Percentiles rank a stretch among this genome's conserved stretches.
phyloP scores from a whole-genome alignment of 108 stramenopile genomes.

The Cylindrotheca closterium region DNA sequence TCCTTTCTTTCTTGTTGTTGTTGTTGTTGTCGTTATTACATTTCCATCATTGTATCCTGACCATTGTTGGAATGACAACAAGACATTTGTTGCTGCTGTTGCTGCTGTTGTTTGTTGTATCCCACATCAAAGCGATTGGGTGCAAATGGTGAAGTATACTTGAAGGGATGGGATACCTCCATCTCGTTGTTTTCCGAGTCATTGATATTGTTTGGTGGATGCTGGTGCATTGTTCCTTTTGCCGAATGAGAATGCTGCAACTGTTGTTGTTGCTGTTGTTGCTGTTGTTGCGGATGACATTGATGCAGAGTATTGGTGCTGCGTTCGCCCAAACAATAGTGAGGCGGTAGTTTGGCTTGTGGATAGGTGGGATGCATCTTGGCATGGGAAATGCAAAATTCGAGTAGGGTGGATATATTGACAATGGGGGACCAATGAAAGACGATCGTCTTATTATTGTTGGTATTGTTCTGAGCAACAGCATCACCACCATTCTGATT shows the following conservation, averaged over 20 bases:
- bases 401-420: neutral
- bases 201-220: neutral
- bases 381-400: neutral
- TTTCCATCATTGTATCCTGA: no score
- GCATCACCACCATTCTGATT: neutral
- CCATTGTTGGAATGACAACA: no score
- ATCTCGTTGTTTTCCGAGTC: neutral
- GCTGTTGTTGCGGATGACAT: neutral
- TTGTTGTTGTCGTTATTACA: no score
- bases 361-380: neutral
- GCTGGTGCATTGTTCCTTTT: slow-evolving; percentile 1
- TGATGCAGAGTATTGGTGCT: no score
- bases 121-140: slow-evolving; percentile 47
- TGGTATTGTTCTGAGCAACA: slow-evolving; percentile 4
- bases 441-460: slow-evolving; percentile 1
- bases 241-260: neutral
- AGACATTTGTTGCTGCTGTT: no score
- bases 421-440: neutral
- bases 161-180: neutral
- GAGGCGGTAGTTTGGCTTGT: no score
- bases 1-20: no score
- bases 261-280: neutral
- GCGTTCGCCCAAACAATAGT: no score
- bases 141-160: slow-evolving; percentile 9
- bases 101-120: slow-evolving; percentile 18